Evolutionary conservation across 345 rosid genomes (phyloP).

Genomic region (Cochlearia excelsa): DNA sequence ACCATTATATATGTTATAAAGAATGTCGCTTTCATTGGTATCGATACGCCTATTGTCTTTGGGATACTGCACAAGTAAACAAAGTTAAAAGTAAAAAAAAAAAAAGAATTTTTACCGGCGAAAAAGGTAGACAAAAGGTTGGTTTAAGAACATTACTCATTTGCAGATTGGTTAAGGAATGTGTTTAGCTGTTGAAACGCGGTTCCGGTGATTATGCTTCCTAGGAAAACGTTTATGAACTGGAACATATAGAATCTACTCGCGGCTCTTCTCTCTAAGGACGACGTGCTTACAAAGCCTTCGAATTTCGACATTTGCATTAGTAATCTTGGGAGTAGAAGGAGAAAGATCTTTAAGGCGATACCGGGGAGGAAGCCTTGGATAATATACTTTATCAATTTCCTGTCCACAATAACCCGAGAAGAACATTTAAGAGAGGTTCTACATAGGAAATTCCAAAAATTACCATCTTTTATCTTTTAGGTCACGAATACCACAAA

Average conservation of each 20-base stretch:
- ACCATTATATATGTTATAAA: slow-evolving; percentile 95
- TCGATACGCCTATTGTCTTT: slow-evolving; percentile 75
- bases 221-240: slow-evolving; percentile 92
- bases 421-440: not conserved
- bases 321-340: slow-evolving; percentile 80
- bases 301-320: slow-evolving; percentile 97
- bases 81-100: slow-evolving; percentile 1
- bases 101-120: not conserved
- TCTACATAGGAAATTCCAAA: slow-evolving; percentile 1
- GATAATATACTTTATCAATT: slow-evolving; percentile 70
- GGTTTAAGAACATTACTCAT: slow-evolving; percentile 56
- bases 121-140: not conserved
- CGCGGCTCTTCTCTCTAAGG: slow-evolving; percentile 87
- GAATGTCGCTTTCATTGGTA: slow-evolving; percentile 97
- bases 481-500: too few species aligned
- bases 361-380: slow-evolving; percentile 98
- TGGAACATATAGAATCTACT: slow-evolving; percentile 75
- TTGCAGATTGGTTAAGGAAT: slow-evolving; percentile 82
- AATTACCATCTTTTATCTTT: too few species aligned
- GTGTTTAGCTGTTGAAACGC: slow-evolving; percentile 87
- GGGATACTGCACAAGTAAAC: slow-evolving; percentile 68
- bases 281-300: slow-evolving; percentile 70
- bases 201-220: slow-evolving; percentile 90
- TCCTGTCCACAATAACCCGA: slow-evolving; percentile 45
- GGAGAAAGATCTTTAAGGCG: slow-evolving; percentile 82